phyloP scores from a whole-genome alignment of 2,329 filamentous ascomycete species.

The Pseudonectria buxi region DNA sequence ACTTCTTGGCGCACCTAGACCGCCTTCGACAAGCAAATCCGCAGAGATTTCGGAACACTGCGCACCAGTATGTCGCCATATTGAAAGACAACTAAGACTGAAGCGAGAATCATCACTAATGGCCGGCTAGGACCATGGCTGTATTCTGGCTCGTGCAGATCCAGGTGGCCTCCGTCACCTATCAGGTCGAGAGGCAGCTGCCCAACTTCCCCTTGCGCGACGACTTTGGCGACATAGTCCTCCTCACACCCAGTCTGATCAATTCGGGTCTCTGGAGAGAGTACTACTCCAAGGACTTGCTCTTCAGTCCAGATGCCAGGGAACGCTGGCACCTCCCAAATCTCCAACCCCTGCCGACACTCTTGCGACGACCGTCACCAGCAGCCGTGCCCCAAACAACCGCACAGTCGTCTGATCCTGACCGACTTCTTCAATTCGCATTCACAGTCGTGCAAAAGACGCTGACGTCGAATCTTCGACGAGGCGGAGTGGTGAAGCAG shows the following conservation, averaged over 20 bases:
- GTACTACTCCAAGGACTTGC: constrained; percentile 26
- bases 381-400: background rate
- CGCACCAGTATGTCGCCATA: constrained; percentile 20
- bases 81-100: too few species aligned
- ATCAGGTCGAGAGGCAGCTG: constrained; percentile 9
- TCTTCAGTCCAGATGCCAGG: constrained; percentile 25
- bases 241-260: constrained; percentile 21
- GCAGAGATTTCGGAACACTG: constrained; percentile 27
- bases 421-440: constrained; percentile 23
- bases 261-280: constrained; percentile 24
- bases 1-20: constrained; percentile 23
- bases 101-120: too few species aligned
- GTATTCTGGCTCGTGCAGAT: constrained; percentile 31
- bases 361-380: background rate
- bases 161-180: constrained; percentile 22
- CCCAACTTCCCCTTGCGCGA: constrained; percentile 7
- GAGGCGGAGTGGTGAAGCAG: constrained; percentile 21
- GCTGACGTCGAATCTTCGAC: constrained; percentile 10
- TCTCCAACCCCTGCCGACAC: constrained; percentile 20
- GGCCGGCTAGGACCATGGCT: constrained; percentile 22
- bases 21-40: constrained; percentile 20
- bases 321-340: constrained; percentile 26
- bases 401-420: constrained; percentile 1
- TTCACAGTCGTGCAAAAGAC: constrained; percentile 24
- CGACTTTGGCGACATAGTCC: constrained; percentile 19